A percentile compares a stretch with the other conserved stretches of the same genome.
Conservation (phyloP, 768 basidiomycete genomes). For the Pisolithus microcarpus region DNA sequence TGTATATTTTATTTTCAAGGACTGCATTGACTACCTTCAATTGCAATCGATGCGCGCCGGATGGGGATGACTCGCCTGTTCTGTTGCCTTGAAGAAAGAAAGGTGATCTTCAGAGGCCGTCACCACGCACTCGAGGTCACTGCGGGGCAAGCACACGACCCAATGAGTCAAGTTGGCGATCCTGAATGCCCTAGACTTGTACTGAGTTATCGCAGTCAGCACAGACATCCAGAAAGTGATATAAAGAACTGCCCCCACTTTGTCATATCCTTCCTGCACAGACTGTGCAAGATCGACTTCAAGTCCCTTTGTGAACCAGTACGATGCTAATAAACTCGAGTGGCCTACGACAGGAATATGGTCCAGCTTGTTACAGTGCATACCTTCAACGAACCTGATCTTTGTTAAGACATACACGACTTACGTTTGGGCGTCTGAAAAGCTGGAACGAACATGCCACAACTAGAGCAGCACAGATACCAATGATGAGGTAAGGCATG, state of each 20-base stretch:
- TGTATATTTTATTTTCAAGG: background rate
- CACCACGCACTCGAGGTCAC: background rate
- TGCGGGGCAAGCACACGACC: background rate
- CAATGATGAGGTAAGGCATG: too few species aligned
- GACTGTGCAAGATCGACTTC: conserved; percentile 10
- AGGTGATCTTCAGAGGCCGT: background rate
- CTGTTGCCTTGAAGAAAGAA: background rate
- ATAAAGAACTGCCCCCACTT: conserved; percentile 10
- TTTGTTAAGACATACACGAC: too few species aligned
- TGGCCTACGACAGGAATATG: too few species aligned
- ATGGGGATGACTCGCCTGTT: background rate
- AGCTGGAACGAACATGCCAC: too few species aligned
- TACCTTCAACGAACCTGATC: too few species aligned
- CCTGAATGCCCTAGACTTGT: background rate
- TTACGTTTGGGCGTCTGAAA: too few species aligned
- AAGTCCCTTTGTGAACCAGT: conserved; percentile 14
- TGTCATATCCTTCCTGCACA: conserved; percentile 26
- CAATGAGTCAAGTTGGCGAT: background rate
- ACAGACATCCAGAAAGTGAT: background rate
- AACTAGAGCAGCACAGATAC: too few species aligned
- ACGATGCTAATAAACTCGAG: conserved; percentile 11
- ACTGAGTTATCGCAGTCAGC: background rate
- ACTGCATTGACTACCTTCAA: background rate
- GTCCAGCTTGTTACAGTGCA: too few species aligned
- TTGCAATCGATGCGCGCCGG: too few species aligned